Conservation (phyloP, 1,139 yeast species). For the Keqinozyma sinolaborantium region DNA sequence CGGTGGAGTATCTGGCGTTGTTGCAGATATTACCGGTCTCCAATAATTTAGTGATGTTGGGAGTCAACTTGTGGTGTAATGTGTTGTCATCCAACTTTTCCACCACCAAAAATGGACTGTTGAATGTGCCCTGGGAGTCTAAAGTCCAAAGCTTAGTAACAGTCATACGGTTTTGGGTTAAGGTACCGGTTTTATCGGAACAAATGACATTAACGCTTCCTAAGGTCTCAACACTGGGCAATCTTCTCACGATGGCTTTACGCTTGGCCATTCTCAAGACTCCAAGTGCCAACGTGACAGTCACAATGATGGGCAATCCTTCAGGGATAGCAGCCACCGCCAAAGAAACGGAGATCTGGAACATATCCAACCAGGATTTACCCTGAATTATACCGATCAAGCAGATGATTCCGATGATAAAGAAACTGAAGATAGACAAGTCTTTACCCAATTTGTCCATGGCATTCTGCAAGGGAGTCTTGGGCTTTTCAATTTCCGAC, state of each 20-base stretch:
- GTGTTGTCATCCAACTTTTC: constrained; percentile 40
- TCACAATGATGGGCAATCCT: constrained; percentile 93
- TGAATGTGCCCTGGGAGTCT: constrained; percentile 58
- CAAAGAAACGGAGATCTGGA: constrained; percentile 90
- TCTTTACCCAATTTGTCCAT: constrained; percentile 95
- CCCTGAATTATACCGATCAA: constrained; percentile 86
- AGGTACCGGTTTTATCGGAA: constrained; percentile 92
- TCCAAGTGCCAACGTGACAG: constrained; percentile 92
- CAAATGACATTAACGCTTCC: constrained; percentile 96
- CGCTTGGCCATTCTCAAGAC: constrained; percentile 93
- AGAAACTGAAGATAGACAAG: constrained; percentile 75
- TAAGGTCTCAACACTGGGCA: constrained; percentile 93
- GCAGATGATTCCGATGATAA: constrained; percentile 82
- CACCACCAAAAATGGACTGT: constrained; percentile 44
- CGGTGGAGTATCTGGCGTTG: constrained; percentile 68
- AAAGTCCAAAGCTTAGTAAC: constrained; percentile 82
- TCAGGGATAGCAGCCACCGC: constrained; percentile 99
- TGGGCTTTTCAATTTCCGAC: constrained; percentile 90
- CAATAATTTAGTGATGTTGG: constrained; percentile 52
- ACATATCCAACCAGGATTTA: constrained; percentile 93
- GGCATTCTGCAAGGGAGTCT: constrained; percentile 89
- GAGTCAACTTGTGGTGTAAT: constrained; percentile 44
- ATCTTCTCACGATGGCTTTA: constrained; percentile 86
- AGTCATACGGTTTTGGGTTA: constrained; percentile 93
- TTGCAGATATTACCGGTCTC: constrained; percentile 79